phyloP scores from a whole-genome alignment of 768 basidiomycete genomes.

The Lanmaoa pseudosensibilis region DNA sequence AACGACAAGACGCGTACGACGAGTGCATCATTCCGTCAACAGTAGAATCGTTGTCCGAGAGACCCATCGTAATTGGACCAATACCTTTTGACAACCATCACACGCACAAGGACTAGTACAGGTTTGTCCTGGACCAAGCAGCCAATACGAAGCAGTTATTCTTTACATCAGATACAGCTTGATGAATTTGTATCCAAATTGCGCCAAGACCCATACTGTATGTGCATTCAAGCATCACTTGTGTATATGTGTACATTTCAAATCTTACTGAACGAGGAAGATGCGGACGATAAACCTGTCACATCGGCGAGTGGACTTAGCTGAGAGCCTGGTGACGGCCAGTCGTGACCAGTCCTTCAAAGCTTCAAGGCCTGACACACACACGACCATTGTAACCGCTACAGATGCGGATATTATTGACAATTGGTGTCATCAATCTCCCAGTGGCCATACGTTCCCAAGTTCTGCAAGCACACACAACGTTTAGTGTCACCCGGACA shows the following conservation, averaged over 20 bases:
- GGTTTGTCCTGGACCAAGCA: neutral
- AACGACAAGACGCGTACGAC: neutral
- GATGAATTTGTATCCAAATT: neutral
- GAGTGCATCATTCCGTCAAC: neutral
- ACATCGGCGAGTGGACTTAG: too few species aligned
- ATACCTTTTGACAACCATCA: neutral
- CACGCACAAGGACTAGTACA: too few species aligned
- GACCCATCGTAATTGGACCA: too few species aligned
- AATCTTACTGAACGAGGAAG: neutral
- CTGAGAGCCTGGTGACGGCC: too few species aligned
- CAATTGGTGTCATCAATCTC: constrained; percentile 22
- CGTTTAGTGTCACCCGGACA: neutral
- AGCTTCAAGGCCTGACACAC: too few species aligned
- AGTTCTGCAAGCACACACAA: constrained; percentile 6
- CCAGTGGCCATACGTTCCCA: constrained; percentile 27
- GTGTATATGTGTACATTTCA: neutral
- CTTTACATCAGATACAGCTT: too few species aligned
- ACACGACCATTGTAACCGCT: too few species aligned
- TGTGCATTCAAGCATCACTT: neutral
- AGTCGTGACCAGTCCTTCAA: too few species aligned
- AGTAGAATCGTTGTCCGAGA: too few species aligned
- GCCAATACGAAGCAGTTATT: neutral
- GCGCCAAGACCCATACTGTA: neutral
- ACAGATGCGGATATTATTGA: neutral
- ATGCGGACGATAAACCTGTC: neutral